Evolutionary conservation across 163 green algal genomes (phyloP).

Genomic region (Chlorella variabilis): DNA sequence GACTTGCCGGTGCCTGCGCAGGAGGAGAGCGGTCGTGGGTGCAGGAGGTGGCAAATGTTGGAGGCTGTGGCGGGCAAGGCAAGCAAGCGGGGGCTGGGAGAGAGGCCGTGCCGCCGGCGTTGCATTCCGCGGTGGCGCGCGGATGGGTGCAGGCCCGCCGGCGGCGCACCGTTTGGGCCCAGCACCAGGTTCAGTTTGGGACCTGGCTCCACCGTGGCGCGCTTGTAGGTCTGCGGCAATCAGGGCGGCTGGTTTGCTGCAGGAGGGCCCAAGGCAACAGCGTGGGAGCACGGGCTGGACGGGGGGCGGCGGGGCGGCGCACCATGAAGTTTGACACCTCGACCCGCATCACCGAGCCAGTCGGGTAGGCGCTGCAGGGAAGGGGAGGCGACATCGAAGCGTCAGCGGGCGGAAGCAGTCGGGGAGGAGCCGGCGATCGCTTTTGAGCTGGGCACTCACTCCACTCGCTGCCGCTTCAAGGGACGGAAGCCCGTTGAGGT

Average conservation of each 20-base stretch:
- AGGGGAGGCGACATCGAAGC: neutral
- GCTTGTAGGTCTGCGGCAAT: constrained; percentile 52
- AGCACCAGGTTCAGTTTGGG: constrained; percentile 94
- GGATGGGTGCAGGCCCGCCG: neutral
- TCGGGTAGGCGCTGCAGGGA: constrained; percentile 26
- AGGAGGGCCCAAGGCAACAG: too few species aligned
- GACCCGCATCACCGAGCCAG: constrained; percentile 80
- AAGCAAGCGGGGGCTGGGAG: neutral
- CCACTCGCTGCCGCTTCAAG: constrained; percentile 22
- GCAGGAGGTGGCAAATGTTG: neutral
- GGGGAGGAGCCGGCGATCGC: neutral
- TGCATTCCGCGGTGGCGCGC: neutral
- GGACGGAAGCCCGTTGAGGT: neutral
- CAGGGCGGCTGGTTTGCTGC: neutral
- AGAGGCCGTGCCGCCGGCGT: neutral
- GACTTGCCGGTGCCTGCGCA: constrained; percentile 93
- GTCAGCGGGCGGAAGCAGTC: too few species aligned
- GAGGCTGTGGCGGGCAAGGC: too few species aligned
- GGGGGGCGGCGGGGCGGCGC: neutral
- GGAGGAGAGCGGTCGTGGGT: neutral
- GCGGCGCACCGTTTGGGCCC: constrained; percentile 89
- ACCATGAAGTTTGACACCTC: constrained; percentile 93
- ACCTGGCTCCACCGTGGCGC: constrained; percentile 74
- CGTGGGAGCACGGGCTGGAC: too few species aligned
- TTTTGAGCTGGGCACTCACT: constrained; percentile 20